Evolutionary conservation across 495 filamentous ascomycete genomes (phyloP).

Genomic region (Daldinia bambusicola): DNA sequence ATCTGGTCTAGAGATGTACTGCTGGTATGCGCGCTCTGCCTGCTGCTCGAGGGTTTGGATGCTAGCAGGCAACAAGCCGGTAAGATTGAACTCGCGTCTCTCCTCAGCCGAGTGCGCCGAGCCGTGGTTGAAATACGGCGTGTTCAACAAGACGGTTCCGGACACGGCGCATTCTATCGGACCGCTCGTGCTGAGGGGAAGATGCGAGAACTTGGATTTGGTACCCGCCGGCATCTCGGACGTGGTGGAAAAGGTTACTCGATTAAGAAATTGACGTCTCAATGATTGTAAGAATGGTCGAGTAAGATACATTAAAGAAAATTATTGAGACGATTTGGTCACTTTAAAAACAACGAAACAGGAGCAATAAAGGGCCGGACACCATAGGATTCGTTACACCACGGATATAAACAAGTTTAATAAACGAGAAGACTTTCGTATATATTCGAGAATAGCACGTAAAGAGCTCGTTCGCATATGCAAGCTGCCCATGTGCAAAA

Average conservation of each 20-base stretch:
- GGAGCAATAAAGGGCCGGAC: not conserved
- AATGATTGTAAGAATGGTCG: conserved; percentile 36
- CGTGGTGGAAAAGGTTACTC: conserved; percentile 25
- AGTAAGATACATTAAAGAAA: conserved; percentile 34
- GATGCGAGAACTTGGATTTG: conserved; percentile 63
- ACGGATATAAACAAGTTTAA: conserved; percentile 1
- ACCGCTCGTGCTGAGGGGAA: conserved; percentile 71
- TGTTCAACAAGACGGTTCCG: conserved; percentile 71
- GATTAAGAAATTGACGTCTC: conserved; percentile 27
- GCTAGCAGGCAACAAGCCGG: conserved; percentile 75
- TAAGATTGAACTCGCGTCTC: conserved; percentile 72
- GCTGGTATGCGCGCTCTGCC: conserved; percentile 78
- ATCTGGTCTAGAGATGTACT: conserved; percentile 75
- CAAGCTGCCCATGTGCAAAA: conserved; percentile 4
- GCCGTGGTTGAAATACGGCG: conserved; percentile 84
- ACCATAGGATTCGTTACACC: not conserved
- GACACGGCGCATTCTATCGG: conserved; percentile 69
- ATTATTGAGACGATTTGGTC: conserved; percentile 13
- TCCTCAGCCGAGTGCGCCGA: conserved; percentile 78
- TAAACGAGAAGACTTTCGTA: conserved; percentile 11
- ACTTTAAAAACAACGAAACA: not conserved
- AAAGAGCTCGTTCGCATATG: conserved; percentile 32
- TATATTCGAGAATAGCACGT: conserved; percentile 15
- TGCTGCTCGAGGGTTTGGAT: conserved; percentile 86
- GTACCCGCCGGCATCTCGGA: conserved; percentile 43